Evolutionary conservation across 176 grass and related monocot species (phyloP).

Genomic region (Carex littledalei): DNA sequence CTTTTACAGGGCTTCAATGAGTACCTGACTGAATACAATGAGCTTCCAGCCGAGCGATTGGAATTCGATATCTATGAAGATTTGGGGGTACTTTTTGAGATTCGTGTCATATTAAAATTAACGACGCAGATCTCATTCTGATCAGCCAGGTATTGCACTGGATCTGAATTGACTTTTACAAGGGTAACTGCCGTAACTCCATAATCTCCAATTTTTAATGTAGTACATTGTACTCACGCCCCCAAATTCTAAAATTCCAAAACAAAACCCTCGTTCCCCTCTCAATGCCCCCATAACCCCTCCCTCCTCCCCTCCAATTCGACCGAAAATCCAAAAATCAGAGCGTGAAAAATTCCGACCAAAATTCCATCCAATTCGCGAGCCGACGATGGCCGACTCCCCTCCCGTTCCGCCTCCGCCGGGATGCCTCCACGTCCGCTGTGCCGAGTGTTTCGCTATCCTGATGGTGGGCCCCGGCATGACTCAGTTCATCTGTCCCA

Average conservation of each 20-base stretch:
- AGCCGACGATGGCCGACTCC: not conserved
- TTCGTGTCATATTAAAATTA: no score
- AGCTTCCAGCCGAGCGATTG: no score
- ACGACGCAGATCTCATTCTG: no score
- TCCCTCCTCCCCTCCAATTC: not conserved
- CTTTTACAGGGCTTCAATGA: not conserved
- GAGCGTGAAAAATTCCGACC: not conserved
- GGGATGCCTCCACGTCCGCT: slow-evolving; percentile 24
- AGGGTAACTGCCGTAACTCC: not conserved
- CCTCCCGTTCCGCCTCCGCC: slow-evolving; percentile 5
- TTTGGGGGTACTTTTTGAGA: no score
- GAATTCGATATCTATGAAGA: no score
- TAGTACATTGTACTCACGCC: not conserved
- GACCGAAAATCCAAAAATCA: not conserved
- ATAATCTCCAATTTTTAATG: not conserved
- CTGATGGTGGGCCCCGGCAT: slow-evolving; percentile 33
- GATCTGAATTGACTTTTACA: not conserved
- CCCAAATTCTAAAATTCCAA: slow-evolving; percentile 8
- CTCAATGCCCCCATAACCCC: not conserved
- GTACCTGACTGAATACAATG: no score
- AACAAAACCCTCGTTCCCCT: slow-evolving; percentile 8
- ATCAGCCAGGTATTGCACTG: no score
- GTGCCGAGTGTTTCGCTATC: slow-evolving; percentile 19
- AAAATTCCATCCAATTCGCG: no score
- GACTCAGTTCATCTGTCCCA: slow-evolving; percentile 88